A percentile compares a stretch with the other conserved stretches of the same genome.
Evolutionary conservation across 805 yeast species (phyloP).

Genomic region (Lipomyces japonicus): DNA sequence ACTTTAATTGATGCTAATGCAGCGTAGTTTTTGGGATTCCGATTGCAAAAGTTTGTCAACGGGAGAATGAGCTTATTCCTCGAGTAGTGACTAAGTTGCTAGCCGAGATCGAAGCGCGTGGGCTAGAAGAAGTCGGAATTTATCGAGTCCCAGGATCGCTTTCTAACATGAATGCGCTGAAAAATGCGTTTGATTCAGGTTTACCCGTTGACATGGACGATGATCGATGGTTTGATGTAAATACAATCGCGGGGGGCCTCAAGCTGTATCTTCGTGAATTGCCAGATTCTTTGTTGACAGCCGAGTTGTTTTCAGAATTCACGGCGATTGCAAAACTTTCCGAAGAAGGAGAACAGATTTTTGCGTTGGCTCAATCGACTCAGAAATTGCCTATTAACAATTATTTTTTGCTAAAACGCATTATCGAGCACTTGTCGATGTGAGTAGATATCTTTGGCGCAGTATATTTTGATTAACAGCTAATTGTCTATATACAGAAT

Average conservation of each 20-base stretch:
- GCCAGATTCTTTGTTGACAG: constrained; percentile 82
- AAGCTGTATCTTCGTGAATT: constrained; percentile 79
- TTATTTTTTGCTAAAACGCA: constrained; percentile 61
- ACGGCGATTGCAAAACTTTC: constrained; percentile 54
- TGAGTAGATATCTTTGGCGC: background rate
- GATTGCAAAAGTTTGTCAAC: constrained; percentile 63
- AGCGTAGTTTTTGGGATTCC: constrained; percentile 79
- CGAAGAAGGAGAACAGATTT: constrained; percentile 13
- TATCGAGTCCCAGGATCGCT: constrained; percentile 71
- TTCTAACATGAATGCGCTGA: constrained; percentile 53
- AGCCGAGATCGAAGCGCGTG: constrained; percentile 70
- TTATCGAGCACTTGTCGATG: constrained; percentile 64
- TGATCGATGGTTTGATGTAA: constrained; percentile 71
- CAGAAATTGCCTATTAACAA: constrained; percentile 58
- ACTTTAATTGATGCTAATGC: background rate
- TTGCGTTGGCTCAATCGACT: constrained; percentile 32
- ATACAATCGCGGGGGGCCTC: constrained; percentile 77
- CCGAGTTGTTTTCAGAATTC: constrained; percentile 58
- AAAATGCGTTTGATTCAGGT: constrained; percentile 53
- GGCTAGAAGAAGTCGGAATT: constrained; percentile 85
- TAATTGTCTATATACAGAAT: constrained; percentile 37
- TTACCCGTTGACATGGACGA: constrained; percentile 45
- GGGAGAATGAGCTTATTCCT: constrained; percentile 66
- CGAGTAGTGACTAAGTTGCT: constrained; percentile 60
- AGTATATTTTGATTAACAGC: background rate